Base-by-base conservation (phyloP, 805 yeast genomes). In the Millerozyma miso region DNA sequence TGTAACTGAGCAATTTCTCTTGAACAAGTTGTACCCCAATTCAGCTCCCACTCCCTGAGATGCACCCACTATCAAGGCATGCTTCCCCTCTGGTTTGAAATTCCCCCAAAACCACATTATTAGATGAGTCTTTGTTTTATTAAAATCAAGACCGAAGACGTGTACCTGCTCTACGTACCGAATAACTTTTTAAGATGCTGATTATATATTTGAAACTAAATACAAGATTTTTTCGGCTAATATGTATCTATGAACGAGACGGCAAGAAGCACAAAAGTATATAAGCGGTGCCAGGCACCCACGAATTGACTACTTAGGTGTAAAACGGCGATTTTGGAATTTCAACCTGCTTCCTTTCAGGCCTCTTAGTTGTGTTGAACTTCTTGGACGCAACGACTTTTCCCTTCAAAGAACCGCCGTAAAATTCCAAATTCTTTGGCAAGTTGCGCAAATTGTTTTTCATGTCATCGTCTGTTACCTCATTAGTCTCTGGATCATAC, bases 1-100 rank as follows among this genome's bases (percentile, higher is more conserved):
- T 1, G 85, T 67, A 1, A 90, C 86, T 41, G 77, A 74, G 31
- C 89, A 85, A 3, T 83, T 81, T 15, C 58, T 52, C 2, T 69
- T 46, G 43, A 73, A 78, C 37, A 83, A 66, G 42, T 76, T 71
- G 34, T 68, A 66, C 0, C 95, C 96, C 43, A 91, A 62, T 32
- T 84, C 86, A 3, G 81, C 81, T 0, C 99, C 99, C 1, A 91
- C 69, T 0, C 99, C 99, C 56, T 91, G 99, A 0, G 97, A 88
- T 0, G 88, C 98, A 3, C 99, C 99, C 0, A 96, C 79, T n/a
- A 91, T 74, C 14, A 91, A 73, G 2, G 84, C 89, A 1, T 77
- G 58, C 56, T 75, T 77, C 19, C 76, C 75, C 39, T 73, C 67
- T 8, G 77, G 60, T 31, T 55, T 48, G 39, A 69, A 60, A 29